These are phyloP conservation scores for Ambrosiella cleistominuta DNA, from an alignment of 2,329 filamentous ascomycete species.

Conservation along the genomic window DNA sequence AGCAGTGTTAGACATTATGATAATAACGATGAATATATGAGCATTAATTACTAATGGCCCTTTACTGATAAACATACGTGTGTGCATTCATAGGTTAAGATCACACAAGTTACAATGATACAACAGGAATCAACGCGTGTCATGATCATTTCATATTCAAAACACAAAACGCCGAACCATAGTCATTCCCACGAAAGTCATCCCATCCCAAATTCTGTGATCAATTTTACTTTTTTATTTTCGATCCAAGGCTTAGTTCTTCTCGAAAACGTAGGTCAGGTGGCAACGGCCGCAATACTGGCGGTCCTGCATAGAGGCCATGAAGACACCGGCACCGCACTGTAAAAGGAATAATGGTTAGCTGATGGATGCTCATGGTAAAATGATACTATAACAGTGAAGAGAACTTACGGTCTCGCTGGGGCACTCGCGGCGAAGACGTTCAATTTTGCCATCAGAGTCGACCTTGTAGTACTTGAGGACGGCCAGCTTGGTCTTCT, in stretches of 20 bases:
- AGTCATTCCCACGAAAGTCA: slow-evolving; percentile 14
- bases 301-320: slow-evolving; percentile 99
- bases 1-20: neutral
- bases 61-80: neutral
- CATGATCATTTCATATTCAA: slow-evolving; percentile 12
- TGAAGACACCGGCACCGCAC: slow-evolving; percentile 99
- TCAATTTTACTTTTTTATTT: slow-evolving; percentile 13
- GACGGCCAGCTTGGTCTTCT: slow-evolving; percentile 99
- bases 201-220: slow-evolving; percentile 13
- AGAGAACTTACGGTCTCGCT: slow-evolving; percentile 54
- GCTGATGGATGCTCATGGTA: slow-evolving; percentile 19
- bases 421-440: slow-evolving; percentile 94
- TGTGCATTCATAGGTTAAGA: neutral
- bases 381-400: neutral
- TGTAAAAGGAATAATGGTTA: slow-evolving; percentile 20
- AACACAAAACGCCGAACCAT: slow-evolving; percentile 14
- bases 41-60: neutral
- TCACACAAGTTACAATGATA: slow-evolving; percentile 1
- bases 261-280: slow-evolving; percentile 57
- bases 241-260: slow-evolving; percentile 30
- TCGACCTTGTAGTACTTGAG: slow-evolving; percentile 99
- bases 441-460: slow-evolving; percentile 99
- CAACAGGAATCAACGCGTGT: slow-evolving; percentile 8
- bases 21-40: neutral
- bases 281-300: slow-evolving; percentile 81